Conservation (phyloP, 352 stramenopile species). For the Globisporangium orthogonon region DNA sequence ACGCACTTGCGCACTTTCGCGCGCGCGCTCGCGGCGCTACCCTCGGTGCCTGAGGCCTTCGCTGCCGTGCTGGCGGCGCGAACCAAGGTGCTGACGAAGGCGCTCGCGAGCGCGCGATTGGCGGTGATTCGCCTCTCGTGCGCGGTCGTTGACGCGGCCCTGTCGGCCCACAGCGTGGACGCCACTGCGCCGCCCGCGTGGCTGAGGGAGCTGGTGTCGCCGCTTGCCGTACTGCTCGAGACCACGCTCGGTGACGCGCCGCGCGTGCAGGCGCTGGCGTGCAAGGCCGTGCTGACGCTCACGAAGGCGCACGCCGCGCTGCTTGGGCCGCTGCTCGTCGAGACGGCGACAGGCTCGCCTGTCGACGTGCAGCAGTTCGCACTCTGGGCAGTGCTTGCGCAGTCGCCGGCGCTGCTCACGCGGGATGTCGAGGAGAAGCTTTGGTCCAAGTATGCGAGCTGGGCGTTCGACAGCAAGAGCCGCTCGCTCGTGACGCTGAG, state of each 20-base stretch:
- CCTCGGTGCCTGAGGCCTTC: conserved; percentile 48
- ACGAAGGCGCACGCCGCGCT: conserved; percentile 37
- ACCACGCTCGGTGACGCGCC: conserved; percentile 38
- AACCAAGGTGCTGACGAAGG: conserved; percentile 30
- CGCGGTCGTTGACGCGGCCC: conserved; percentile 35
- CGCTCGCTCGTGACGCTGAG: conserved; percentile 32
- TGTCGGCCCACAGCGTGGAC: conserved; percentile 7
- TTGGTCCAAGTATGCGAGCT: conserved; percentile 54
- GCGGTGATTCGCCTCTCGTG: conserved; percentile 53
- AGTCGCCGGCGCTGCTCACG: conserved; percentile 22
- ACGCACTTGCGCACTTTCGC: conserved; percentile 46
- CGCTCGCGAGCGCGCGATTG: conserved; percentile 47
- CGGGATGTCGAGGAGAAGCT: conserved; percentile 32
- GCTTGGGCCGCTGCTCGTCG: conserved; percentile 30
- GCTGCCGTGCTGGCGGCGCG: conserved; percentile 32
- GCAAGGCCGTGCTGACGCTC: conserved; percentile 36
- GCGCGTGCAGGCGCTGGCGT: conserved; percentile 34
- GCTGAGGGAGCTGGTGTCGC: conserved; percentile 35
- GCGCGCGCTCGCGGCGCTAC: conserved; percentile 22
- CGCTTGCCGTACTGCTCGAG: conserved; percentile 54
- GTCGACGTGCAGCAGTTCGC: conserved; percentile 51
- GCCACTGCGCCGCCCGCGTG: conserved; percentile 17
- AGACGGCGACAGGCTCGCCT: conserved; percentile 17
- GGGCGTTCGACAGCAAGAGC: conserved; percentile 76
- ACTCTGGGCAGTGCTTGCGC: conserved; percentile 54